A percentile compares a stretch with the other conserved stretches of the same genome.
Evolutionary conservation across 2,329 filamentous ascomycete genomes (phyloP).

Genomic region (Aspergillus fijiensis): DNA sequence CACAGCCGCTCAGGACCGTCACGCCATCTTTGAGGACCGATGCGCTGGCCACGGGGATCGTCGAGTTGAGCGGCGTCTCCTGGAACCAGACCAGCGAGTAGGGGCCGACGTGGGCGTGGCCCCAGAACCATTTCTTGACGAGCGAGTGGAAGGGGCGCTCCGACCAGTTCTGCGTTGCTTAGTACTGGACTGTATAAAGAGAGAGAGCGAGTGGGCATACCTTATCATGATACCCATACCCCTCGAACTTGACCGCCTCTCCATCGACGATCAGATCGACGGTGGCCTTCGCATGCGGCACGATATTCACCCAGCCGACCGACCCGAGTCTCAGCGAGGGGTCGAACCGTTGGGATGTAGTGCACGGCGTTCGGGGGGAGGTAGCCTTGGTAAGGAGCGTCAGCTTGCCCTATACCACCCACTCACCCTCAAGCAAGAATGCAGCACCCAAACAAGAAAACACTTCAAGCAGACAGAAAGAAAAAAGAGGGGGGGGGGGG

Average conservation of each 20-base stretch:
- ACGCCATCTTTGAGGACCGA: slow-evolving; percentile 34
- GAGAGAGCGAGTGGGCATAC: slow-evolving; percentile 18
- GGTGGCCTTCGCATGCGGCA: slow-evolving; percentile 35
- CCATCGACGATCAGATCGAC: slow-evolving; percentile 35
- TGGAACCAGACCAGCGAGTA: slow-evolving; percentile 51
- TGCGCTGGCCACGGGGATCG: slow-evolving; percentile 21
- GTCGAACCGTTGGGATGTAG: not conserved
- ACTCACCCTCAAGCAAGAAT: not conserved
- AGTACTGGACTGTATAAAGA: not conserved
- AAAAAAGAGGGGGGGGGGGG: not conserved
- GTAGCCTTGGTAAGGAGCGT: not conserved
- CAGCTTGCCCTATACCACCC: not conserved
- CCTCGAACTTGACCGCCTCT: slow-evolving; percentile 33
- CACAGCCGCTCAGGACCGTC: slow-evolving; percentile 29
- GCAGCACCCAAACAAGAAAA: not conserved
- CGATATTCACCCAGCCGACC: slow-evolving; percentile 41
- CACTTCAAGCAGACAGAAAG: not conserved
- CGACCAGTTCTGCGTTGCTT: slow-evolving; percentile 43
- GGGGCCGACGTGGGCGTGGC: slow-evolving; percentile 44
- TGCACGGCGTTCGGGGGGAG: slow-evolving; percentile 8
- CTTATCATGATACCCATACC: slow-evolving; percentile 50
- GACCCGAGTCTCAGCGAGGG: not conserved
- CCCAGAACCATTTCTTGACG: slow-evolving; percentile 41
- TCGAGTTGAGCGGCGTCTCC: slow-evolving; percentile 28
- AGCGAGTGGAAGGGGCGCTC: slow-evolving; percentile 32